Evolutionary conservation across 139 green algal species (phyloP), one percentile per base, ranked within the genome.

Genomic region (Chlorella sp.): DNA sequence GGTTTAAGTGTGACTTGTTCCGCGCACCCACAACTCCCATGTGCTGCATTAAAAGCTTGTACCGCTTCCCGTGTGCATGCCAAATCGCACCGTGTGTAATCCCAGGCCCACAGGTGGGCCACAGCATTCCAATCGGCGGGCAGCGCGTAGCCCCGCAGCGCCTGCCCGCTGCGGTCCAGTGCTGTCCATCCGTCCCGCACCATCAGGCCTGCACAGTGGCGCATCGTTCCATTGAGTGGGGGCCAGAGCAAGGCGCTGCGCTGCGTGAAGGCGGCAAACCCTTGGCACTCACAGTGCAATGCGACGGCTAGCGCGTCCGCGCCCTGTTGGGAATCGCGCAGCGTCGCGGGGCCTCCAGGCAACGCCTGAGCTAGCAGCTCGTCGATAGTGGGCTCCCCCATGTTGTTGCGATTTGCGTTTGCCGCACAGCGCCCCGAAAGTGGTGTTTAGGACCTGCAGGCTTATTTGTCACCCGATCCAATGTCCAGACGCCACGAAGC

Each of bases 181-280:
- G 84, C 21, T 5, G 32, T 26, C 26, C 64, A 88, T 14, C 84
- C 84, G 32, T 88, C 84, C 18, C 68, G 28, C 36, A 88, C 28
- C 84, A 88, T 88, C 84, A 88, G 68, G 68, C 84, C 84, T 88
- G 84, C 26, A 3, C 12, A 24, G 26, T 16, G 36, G 36, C 1
- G n/a, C 18, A 9, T 7, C 64, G 0, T 34, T 3, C 0, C 36
- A 39, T 28, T n/a, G 34, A 24, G 7, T 26, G 32, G 18, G 40
- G 34, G 34, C 21, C 7, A 21, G 15, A 48, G 75, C 69, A 34
- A 34, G 69, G 28, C 34, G n/a, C 34, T 32, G 34, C 34, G 21
- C 11, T 9, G 73, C n/a, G n/a, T 11, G n/a, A 40, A 16, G 26
- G 22, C 12, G 32, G n/a, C n/a, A 19, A 19, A 11, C 37, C 73